Base-by-base conservation (phyloP, 176 grass and related monocot species). In the Raddia guianensis region DNA sequence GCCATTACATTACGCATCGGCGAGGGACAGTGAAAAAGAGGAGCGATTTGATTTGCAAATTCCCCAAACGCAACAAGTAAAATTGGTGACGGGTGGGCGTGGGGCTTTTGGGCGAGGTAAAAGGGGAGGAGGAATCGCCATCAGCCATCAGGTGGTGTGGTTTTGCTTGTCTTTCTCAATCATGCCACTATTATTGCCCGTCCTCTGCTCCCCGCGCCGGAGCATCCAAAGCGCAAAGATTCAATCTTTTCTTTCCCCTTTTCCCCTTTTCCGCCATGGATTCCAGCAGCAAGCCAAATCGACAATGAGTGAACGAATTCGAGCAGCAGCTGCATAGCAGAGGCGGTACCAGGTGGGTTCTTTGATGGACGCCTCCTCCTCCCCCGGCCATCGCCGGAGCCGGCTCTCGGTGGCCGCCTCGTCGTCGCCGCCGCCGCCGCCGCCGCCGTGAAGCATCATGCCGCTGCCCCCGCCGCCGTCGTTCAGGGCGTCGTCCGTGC, bases 361-460 rank as follows among this genome's bases (percentile, higher is more conserved):
- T 70, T 99, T 99, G 73, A 99, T 95, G 76, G 96, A 82, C 3
- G 92, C 65, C 56, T 99, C 96, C 56, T 99, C 96, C 15, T 99
- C 92, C 9, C 88, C 72, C 3, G 85, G 21, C 92, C 92, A 94
- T 5, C 73, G 89, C 35, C 79, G 84, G 69, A 89, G 81, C 7
- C 92, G 57, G 81, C 86, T 87, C 73, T 91, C 89, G 4, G 88
- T 85, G n/a, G 86, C 89, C 1, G 85, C 89, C 44, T 89, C 89
- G n/a, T 92, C 90, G 35, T 89, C 91, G 2, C 70, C 90, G 15
- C 68, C 27, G 27, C 70, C 90, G 15, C 68, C 27, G 27, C 27
- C 90, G 1, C 72, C 87, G 32, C 78, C 91, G 8, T 85, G 89
- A 2, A 89, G 86, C 86, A 94, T 84, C 81, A 90, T 90, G 68